Base-by-base conservation (phyloP, 2,329 filamentous ascomycete species). In the Aspergillus vadensis region DNA sequence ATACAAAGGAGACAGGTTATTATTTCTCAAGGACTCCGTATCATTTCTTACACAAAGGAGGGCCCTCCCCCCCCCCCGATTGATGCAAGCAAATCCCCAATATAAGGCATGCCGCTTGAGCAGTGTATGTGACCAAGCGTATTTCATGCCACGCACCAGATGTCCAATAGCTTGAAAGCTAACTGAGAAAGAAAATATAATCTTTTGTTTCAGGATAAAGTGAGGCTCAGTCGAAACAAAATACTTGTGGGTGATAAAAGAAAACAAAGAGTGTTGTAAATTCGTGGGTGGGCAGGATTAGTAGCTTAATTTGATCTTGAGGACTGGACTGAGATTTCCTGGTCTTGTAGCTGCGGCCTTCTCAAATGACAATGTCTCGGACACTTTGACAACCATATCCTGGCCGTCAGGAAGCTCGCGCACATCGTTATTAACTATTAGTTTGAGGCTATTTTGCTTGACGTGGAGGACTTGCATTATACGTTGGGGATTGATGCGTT, bases 381-480 rank as follows among this genome's bases (percentile, higher is more conserved):
- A 83, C 60, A 88, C 85, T 68, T 89, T 86, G 44, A 85, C 85
- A 39, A 84, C 80, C n/a, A n/a, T 95, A 71, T 97, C 93, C 75
- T 98, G 92, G 32, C 92, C 93, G 78, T 99, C 95, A 2, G 87
- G 85, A 55, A 98, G 81, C 74, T 94, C 90, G 48, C 85, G 85
- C 30, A 98, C 86, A 64, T 97, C 92, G 70, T 98, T 92, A 70
- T 98, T 95, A 69, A 98, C 85, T 71, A 96, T 86, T 58, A 98
- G 87, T 69, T 92, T 87, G 1, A 97, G 78, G 0, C 92, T 92
- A 65, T 87, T 87, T 12, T 87, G 82, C 44, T 91, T 88, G 56
- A 92, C 81, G 59, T 87, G 91, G 4, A 96, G 81, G 1, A 88
- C 88, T 38, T 90, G 88, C 1, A 87, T 79, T 7, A 97, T 86